Evolutionary conservation across 202 grass and related monocot species (phyloP).

Genomic region (Panicum virgatum): DNA sequence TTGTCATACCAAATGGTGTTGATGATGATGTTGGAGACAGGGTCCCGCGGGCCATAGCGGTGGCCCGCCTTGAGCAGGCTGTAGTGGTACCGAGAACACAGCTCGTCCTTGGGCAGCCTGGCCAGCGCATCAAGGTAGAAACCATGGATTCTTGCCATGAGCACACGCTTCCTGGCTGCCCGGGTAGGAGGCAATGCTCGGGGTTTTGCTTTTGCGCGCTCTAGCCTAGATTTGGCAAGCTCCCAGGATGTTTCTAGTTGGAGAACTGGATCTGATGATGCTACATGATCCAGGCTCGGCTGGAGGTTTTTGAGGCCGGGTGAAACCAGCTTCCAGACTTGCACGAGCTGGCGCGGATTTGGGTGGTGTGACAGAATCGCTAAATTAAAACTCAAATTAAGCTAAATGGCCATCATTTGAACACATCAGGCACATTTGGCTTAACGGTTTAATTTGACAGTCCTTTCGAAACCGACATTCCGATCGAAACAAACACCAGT

Average conservation of each 20-base stretch:
- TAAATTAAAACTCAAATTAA: too few species aligned
- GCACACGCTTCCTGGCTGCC: background rate
- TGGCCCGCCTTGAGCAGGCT: background rate
- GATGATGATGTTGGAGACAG: conserved; percentile 4
- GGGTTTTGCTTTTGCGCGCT: too few species aligned
- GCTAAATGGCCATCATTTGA: too few species aligned
- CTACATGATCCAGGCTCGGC: background rate
- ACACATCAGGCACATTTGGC: too few species aligned
- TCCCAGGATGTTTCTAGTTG: background rate
- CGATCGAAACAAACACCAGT: too few species aligned
- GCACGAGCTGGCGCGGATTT: too few species aligned
- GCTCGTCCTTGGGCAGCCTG: background rate
- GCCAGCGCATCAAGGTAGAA: background rate
- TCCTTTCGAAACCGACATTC: too few species aligned
- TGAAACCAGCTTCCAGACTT: background rate
- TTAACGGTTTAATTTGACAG: too few species aligned
- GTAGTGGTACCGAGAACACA: background rate
- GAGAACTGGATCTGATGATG: background rate
- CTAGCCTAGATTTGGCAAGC: too few species aligned
- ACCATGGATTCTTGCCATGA: background rate
- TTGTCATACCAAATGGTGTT: too few species aligned
- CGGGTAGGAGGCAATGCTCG: background rate
- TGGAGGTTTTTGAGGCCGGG: background rate
- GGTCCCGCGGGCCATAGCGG: background rate
- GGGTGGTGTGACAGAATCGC: too few species aligned